Base-by-base conservation (phyloP, 129 eudicot genomes). In the Centella asiatica region DNA sequence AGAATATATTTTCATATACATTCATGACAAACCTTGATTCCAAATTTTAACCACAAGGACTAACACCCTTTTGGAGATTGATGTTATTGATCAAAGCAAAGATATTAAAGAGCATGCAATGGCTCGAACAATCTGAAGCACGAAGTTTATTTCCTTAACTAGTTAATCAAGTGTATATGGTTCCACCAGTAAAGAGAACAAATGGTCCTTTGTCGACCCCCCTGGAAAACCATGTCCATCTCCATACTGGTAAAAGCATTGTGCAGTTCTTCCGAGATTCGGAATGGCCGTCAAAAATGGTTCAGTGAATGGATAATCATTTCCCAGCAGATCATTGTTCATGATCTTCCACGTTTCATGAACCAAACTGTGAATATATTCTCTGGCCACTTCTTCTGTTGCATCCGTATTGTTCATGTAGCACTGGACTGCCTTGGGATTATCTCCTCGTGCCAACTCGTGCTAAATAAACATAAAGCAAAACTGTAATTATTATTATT, bases 201-300 rank as follows among this genome's bases (percentile, higher is more conserved):
- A 24, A 26, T 53, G 58, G 58, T 53, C 58, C 20, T 53, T 57
- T 14, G 62, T 57, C 62, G 24, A 57, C 0, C 39, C 44, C 27
- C 78, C 72, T 2, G 88, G 85, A 28, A n/a, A 23, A 27, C 82
- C 79, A 78, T 64, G 77, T 6, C 76, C 75, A 50, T 83, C 85
- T 51, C 58, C 58, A 32, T 53, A 26, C 31, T 53, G 58, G n/a
- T 53, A 53, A 2, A 53, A 26, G n/a, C 33, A 79, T 44, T 74
- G 64, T 6, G 78, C 11, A 0, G 44, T 19, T 57, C 62, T 22
- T 33, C 25, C 62, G 8, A 57, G 23, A 32, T 57, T 19, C 18
- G 62, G 27, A 33, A 18, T 57, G 26, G 62, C 62, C 17, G 58
- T 9, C 7, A 53, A 1, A 26, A 53, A 53, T 53, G 58, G 32